phyloP scores from a whole-genome alignment of 768 basidiomycete species.

The Asterophora parasitica region DNA sequence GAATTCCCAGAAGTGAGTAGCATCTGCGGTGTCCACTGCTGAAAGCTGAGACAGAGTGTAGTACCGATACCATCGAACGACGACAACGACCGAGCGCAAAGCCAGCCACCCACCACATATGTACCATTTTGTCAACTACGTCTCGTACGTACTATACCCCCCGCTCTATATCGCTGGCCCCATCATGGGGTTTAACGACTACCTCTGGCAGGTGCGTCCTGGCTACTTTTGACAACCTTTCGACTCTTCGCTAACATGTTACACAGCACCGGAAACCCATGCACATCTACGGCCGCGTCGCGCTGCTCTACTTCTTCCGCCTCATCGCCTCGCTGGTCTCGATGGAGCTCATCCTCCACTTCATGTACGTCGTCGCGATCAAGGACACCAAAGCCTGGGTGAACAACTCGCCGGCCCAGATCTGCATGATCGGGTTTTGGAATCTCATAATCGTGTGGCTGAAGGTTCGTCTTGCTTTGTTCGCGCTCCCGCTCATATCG shows the following conservation, averaged over 20 bases:
- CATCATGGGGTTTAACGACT: constrained; percentile 95
- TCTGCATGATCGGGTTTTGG: constrained; percentile 96
- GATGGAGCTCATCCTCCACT: constrained; percentile 91
- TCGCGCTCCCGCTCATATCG: no score
- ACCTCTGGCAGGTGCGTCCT: constrained; percentile 70
- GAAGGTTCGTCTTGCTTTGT: constrained; percentile 52
- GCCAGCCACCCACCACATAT: constrained; percentile 47
- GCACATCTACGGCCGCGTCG: constrained; percentile 32
- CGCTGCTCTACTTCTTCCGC: constrained; percentile 59
- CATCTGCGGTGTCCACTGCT: no score
- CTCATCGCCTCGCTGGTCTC: constrained; percentile 69
- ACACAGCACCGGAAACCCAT: constrained; percentile 59
- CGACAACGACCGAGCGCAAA: constrained; percentile 59
- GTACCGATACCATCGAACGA: constrained; percentile 16
- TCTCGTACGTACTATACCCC: constrained; percentile 86
- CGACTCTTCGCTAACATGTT: neutral
- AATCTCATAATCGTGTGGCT: constrained; percentile 95
- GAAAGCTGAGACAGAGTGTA: neutral
- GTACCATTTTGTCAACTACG: constrained; percentile 69
- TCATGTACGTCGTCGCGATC: constrained; percentile 96
- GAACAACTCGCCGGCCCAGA: constrained; percentile 70
- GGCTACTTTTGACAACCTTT: neutral
- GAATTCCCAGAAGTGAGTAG: constrained; percentile 39
- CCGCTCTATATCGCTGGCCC: constrained; percentile 96
- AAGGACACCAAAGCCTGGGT: constrained; percentile 84